Conservation (phyloP, 2,329 filamentous ascomycete genomes). For the Diaporthe sp. region DNA sequence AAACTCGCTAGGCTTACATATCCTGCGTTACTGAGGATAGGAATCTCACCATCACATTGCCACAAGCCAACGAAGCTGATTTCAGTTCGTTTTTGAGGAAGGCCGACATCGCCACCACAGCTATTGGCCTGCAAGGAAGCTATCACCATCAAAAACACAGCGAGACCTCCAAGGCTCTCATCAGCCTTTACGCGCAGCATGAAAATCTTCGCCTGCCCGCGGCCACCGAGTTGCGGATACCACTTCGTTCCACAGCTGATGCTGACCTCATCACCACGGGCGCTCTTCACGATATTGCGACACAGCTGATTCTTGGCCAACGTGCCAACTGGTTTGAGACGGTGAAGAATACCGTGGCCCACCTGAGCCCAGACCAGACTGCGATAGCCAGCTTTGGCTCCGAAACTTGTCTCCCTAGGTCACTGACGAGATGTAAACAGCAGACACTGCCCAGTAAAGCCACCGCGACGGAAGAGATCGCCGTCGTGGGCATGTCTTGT, state of each 20-base stretch:
- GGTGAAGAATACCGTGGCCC: background rate
- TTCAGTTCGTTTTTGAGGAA: constrained; percentile 16
- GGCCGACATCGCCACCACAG: constrained; percentile 25
- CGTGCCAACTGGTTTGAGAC: constrained; percentile 38
- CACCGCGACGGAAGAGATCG: constrained; percentile 43
- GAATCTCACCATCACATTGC: constrained; percentile 34
- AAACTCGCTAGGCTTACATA: constrained; percentile 36
- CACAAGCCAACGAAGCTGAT: constrained; percentile 3
- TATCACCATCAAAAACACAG: constrained; percentile 33
- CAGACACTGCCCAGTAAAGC: background rate
- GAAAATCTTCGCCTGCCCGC: constrained; percentile 31
- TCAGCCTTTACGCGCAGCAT: background rate
- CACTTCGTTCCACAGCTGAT: constrained; percentile 39
- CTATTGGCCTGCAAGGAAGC: constrained; percentile 33
- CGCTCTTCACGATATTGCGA: constrained; percentile 35
- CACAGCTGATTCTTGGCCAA: constrained; percentile 30
- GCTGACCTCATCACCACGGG: constrained; percentile 21
- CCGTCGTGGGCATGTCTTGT: constrained; percentile 54
- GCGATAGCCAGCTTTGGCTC: constrained; percentile 15
- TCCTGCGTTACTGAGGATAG: constrained; percentile 37
- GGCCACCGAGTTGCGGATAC: constrained; percentile 22
- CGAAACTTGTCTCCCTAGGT: constrained; percentile 20
- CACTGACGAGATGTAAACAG: background rate
- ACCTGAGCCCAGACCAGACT: background rate
- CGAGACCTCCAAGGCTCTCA: background rate